Evolutionary conservation across 305 asterid genomes (phyloP), one percentile per base, ranked within the genome.

Genomic region (Caryopteris hybrid): DNA sequence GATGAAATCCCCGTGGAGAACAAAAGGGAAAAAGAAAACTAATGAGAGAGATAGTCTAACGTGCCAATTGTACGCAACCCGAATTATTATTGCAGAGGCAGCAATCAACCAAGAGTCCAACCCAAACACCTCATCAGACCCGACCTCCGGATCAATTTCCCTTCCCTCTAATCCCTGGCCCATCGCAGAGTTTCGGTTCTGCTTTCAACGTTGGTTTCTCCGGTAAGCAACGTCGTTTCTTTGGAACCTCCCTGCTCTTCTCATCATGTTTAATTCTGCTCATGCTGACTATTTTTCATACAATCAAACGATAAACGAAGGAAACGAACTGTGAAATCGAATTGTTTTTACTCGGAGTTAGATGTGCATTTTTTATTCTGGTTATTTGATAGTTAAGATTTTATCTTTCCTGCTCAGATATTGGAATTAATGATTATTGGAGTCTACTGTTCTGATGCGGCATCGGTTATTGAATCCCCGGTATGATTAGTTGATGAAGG

Each of bases 401-500:
- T 9, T 18, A 21, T 59, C 42, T 57, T 54, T 38, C 38, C 65
- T 64, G 61, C 58, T 56, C 71, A 74, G 80, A 77, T 64, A 22
- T 36, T 76, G 68, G 60, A 68, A 18, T 66, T 50, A 14, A 29
- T 72, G 71, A 55, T 69, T 72, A 11, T 27, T 54, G 55, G 36
- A 52, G 48, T 54, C 70, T 65, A 46, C 41, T 77, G 48, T 60
- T 74, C 52, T 27, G 20, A 71, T 71, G 80, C 33, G 67, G 75
- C 73, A 52, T 71, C 68, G 48, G 25, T 72, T 74, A n/a, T 70
- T 68, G 39, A 54, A 36, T 68, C 51, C 33, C n/a, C 33, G 60
- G 54, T 67, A 70, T 80, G 69, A 70, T 57, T 73, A 81, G 92
- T 87, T 77, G 67, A 91, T 91, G 97, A 91, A 85, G 86, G 83